Evolutionary conservation across 352 stramenopile species (phyloP).

Genomic region (Phytophthora kernoviae): DNA sequence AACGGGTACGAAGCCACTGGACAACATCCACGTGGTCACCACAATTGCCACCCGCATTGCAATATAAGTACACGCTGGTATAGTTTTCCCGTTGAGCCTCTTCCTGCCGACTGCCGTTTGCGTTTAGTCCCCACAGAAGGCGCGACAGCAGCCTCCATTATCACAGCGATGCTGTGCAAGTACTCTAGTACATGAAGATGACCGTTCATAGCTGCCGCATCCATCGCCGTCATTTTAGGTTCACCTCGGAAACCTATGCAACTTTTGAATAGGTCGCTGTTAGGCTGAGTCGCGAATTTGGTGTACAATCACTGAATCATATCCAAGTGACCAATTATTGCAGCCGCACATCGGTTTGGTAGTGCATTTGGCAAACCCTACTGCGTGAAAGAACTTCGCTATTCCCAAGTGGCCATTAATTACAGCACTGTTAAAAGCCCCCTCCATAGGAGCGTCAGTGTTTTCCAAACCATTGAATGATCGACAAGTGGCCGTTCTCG

Average conservation of each 20-base stretch:
- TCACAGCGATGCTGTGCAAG: not conserved
- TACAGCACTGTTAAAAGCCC: not conserved
- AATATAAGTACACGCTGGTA: not conserved
- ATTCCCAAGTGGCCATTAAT: not conserved
- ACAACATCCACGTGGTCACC: not conserved
- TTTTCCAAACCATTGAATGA: not conserved
- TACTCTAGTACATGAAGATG: not conserved
- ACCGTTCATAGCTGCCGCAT: not conserved
- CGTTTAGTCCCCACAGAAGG: not conserved
- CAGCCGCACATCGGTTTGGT: not conserved
- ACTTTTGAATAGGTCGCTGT: too few relatives aligned
- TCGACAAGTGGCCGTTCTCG: too few relatives aligned
- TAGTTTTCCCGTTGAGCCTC: not conserved
- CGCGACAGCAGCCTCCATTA: not conserved
- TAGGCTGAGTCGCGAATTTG: too few relatives aligned
- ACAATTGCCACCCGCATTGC: not conserved
- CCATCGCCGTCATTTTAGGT: too few relatives aligned
- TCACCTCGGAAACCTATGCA: too few relatives aligned
- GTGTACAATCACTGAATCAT: too few relatives aligned
- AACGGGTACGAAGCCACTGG: not conserved
- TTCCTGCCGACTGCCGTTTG: not conserved
- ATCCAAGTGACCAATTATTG: too few relatives aligned
- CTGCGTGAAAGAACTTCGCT: not conserved
- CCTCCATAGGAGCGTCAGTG: not conserved
- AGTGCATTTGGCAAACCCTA: not conserved